Percentiles rank a stretch among this genome's conserved stretches.
phyloP scores from a whole-genome alignment of 1,139 yeast species.

The Diutina catenulata region DNA sequence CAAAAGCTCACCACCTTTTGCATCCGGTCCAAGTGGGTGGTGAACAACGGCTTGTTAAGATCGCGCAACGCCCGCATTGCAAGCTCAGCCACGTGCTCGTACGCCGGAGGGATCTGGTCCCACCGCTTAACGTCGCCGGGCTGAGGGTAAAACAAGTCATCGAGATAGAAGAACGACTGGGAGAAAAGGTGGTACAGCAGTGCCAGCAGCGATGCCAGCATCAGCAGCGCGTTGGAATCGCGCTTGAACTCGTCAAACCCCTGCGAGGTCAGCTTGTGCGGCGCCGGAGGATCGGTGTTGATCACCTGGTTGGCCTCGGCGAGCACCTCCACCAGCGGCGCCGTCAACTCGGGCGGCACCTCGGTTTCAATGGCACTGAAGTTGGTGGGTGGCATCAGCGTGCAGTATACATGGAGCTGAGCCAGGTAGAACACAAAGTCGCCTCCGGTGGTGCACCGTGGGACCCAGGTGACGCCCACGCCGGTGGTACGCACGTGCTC shows the following conservation, averaged over 20 bases:
- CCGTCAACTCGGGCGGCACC: slow-evolving; percentile 15
- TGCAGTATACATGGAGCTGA: slow-evolving; percentile 46
- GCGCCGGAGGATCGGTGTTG: background rate
- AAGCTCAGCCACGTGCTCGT: slow-evolving; percentile 34
- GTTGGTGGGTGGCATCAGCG: slow-evolving; percentile 13
- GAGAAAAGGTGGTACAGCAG: slow-evolving; percentile 30
- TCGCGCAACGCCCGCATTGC: slow-evolving; percentile 37
- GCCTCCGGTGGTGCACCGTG: slow-evolving; percentile 45
- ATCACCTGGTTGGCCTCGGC: background rate
- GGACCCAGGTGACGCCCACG: slow-evolving; percentile 34
- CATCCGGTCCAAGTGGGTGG: slow-evolving; percentile 38
- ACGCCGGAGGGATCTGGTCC: slow-evolving; percentile 38
- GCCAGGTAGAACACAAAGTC: slow-evolving; percentile 47
- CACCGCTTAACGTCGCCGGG: slow-evolving; percentile 48
- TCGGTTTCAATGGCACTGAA: slow-evolving; percentile 12
- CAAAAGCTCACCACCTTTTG: slow-evolving; percentile 36
- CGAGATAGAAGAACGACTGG: slow-evolving; percentile 30
- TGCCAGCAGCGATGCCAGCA: slow-evolving; percentile 15
- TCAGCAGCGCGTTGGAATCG: slow-evolving; percentile 27
- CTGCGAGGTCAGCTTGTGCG: slow-evolving; percentile 4
- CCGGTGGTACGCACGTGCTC: slow-evolving; percentile 20
- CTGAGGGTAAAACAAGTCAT: slow-evolving; percentile 41
- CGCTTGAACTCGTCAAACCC: slow-evolving; percentile 24
- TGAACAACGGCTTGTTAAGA: slow-evolving; percentile 37
- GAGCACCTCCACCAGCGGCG: background rate